A percentile compares a stretch with the other conserved stretches of the same genome.
phyloP scores from a whole-genome alignment of 2,329 filamentous ascomycete species.

The Pseudocercospora fuligena region DNA sequence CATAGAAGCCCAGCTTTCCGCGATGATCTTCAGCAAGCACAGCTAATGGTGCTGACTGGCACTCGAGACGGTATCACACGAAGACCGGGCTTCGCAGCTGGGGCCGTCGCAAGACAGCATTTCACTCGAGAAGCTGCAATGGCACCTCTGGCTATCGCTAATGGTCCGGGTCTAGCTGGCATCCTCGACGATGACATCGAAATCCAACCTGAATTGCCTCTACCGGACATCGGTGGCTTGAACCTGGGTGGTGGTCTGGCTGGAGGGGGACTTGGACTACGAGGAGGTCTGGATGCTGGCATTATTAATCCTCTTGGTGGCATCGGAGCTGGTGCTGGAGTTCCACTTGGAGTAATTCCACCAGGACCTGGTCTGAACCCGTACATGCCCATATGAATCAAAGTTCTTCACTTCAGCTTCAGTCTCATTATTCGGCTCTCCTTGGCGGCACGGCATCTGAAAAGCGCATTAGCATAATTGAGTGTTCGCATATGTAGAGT shows the following conservation, averaged over 20 bases:
- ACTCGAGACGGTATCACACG: not conserved
- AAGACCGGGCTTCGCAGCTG: not conserved
- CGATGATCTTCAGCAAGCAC: slow-evolving; percentile 13
- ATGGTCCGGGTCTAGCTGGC: not conserved
- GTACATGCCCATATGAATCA: not conserved
- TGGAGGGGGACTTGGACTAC: not conserved
- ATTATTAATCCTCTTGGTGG: not conserved
- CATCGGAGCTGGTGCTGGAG: not conserved
- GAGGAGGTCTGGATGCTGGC: not conserved
- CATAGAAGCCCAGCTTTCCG: slow-evolving; percentile 17
- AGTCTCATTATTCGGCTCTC: not conserved
- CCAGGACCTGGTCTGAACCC: not conserved
- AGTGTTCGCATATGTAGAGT: not conserved
- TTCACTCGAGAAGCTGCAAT: not conserved
- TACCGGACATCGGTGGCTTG: not conserved
- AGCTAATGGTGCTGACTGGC: not conserved
- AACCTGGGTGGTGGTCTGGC: not conserved
- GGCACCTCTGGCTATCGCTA: not conserved
- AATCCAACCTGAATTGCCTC: not conserved
- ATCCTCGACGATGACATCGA: not conserved
- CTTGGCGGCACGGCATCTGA: not conserved
- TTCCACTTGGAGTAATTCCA: not conserved
- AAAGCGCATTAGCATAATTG: not conserved
- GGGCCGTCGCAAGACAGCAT: not conserved
- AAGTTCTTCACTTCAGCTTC: not conserved